These are phyloP conservation scores for Trichophyton mentagrophytes DNA, from an alignment of 2,329 filamentous ascomycete genomes.

Conservation along the genomic window DNA sequence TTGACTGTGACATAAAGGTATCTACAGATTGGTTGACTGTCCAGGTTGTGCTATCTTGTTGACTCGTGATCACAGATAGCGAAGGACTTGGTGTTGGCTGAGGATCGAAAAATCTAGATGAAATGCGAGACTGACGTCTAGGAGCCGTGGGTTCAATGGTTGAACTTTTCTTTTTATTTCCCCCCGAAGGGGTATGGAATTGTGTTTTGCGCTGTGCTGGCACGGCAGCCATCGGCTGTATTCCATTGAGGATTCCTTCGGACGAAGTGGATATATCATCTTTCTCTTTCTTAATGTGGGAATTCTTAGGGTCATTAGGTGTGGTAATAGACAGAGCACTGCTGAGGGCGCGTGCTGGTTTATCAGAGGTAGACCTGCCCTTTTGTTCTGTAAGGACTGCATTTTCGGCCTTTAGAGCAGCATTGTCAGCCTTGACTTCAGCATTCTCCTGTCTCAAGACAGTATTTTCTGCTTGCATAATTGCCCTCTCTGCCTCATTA, in stretches of 20 bases:
- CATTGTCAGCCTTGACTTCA: not conserved
- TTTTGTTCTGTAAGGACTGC: not conserved
- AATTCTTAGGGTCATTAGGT: no score
- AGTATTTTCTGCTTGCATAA: not conserved
- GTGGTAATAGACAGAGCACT: not conserved
- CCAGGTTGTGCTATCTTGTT: conserved; percentile 4
- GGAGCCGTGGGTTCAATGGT: conserved; percentile 6
- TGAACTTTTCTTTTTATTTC: conserved; percentile 10
- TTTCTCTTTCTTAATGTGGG: not conserved
- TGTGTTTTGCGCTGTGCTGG: conserved; percentile 3
- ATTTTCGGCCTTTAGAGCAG: not conserved
- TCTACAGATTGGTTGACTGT: conserved; percentile 9
- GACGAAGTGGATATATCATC: not conserved
- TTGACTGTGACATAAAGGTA: conserved; percentile 10
- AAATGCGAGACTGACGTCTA: conserved; percentile 13
- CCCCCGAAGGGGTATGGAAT: conserved; percentile 6
- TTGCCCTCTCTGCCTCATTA: not conserved
- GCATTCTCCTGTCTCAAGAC: not conserved
- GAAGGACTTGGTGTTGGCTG: conserved; percentile 19
- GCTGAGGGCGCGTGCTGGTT: not conserved
- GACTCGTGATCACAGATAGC: conserved; percentile 2
- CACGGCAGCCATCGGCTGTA: not conserved
- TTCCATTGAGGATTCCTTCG: conserved; percentile 13
- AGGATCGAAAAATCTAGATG: conserved; percentile 18
- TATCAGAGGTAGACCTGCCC: not conserved